Evolutionary conservation across 352 stramenopile species (phyloP).

Genomic region (Phytopythium boreale): DNA sequence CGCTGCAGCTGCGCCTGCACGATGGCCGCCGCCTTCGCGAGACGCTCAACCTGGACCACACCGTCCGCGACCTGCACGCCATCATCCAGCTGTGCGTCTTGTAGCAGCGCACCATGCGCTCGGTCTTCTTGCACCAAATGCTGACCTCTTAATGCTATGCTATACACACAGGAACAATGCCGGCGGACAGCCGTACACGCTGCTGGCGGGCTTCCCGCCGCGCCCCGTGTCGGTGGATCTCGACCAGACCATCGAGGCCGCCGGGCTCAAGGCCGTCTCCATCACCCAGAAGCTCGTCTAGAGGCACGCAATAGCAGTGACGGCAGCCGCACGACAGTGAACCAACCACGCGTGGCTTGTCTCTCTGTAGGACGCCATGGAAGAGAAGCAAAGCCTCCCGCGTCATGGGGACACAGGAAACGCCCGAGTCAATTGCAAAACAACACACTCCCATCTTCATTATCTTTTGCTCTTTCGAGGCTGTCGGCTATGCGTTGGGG

Average conservation of each 20-base stretch:
- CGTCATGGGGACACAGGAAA: too few species aligned
- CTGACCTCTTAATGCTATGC: background rate
- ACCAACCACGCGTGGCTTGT: too few species aligned
- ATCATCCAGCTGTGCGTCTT: conserved; percentile 73
- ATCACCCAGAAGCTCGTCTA: conserved; percentile 92
- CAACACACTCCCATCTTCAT: background rate
- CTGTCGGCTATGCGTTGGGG: background rate
- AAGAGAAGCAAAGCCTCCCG: too few species aligned
- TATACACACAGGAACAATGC: conserved; percentile 55
- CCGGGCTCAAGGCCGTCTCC: conserved; percentile 89
- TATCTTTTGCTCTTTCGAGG: background rate
- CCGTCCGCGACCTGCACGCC: conserved; percentile 83
- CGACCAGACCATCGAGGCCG: conserved; percentile 85
- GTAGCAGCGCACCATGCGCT: background rate
- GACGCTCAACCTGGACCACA: conserved; percentile 87
- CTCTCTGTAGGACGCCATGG: too few species aligned
- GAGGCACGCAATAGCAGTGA: background rate
- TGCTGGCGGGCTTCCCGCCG: conserved; percentile 92
- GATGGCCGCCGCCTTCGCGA: conserved; percentile 78
- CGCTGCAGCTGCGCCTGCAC: conserved; percentile 86
- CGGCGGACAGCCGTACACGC: conserved; percentile 77
- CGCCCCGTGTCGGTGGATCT: conserved; percentile 82
- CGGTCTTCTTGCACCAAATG: background rate
- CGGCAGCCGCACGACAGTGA: background rate
- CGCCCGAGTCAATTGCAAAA: too few species aligned